phyloP scores from a whole-genome alignment of 1,284 basidiomycete genomes.

The Papiliotrema nemorosa region DNA sequence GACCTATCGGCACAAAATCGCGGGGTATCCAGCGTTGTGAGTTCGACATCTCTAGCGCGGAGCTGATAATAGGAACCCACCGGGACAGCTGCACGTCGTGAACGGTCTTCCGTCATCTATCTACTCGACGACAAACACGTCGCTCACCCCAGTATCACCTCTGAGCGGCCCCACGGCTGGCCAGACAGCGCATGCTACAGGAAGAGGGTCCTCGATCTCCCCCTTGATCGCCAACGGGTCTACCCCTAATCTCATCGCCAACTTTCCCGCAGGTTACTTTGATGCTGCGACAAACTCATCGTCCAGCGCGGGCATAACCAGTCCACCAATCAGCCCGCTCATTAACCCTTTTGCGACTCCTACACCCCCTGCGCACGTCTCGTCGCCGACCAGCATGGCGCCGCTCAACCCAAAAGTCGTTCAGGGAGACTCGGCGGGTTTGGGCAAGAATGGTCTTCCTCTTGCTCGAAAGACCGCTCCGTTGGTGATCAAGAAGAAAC shows the following conservation, averaged over 20 bases:
- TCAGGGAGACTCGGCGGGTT: neutral
- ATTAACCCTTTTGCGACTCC: constrained; percentile 4
- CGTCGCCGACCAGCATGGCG: too few species aligned
- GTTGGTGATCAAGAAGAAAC: constrained; percentile 10
- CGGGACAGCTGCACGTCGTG: constrained; percentile 64
- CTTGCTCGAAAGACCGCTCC: neutral
- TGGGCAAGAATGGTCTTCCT: neutral
- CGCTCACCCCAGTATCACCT: constrained; percentile 45
- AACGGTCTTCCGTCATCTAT: constrained; percentile 62
- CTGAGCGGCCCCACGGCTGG: neutral
- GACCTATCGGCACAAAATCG: constrained; percentile 16
- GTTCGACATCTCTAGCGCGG: neutral
- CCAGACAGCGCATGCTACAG: neutral
- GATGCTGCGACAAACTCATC: constrained; percentile 1
- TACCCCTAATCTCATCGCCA: constrained; percentile 26
- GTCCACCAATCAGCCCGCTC: neutral
- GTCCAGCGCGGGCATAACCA: neutral
- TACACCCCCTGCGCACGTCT: neutral
- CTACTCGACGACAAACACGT: constrained; percentile 57
- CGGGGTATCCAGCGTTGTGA: neutral
- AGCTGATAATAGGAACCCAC: constrained; percentile 18
- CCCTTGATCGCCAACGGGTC: constrained; percentile 13
- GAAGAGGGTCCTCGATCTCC: constrained; percentile 54
- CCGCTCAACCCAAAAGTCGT: too few species aligned
- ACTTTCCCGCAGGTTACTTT: constrained; percentile 19